Evolutionary conservation across 306 rosid genomes (phyloP).

Genomic region (Purshia tridentata): DNA sequence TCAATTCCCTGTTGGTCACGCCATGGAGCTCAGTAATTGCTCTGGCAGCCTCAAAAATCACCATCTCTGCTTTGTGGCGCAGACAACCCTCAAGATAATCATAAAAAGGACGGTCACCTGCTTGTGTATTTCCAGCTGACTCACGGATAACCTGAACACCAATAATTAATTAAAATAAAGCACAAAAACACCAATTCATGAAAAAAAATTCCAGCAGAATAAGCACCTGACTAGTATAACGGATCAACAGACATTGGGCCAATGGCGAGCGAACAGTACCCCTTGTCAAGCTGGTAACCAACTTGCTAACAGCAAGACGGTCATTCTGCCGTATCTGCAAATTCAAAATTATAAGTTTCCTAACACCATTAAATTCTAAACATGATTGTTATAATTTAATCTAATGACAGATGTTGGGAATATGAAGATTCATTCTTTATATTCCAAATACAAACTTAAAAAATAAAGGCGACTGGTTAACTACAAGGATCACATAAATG

Average conservation of each 20-base stretch:
- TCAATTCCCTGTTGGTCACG: slow-evolving; percentile 84
- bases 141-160: slow-evolving; percentile 79
- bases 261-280: slow-evolving; percentile 97
- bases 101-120: slow-evolving; percentile 93
- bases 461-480: background rate
- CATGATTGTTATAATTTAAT: background rate
- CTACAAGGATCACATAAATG: background rate
- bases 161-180: slow-evolving; percentile 22
- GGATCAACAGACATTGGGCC: slow-evolving; percentile 94
- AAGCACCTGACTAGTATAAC: slow-evolving; percentile 92
- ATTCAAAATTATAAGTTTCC: slow-evolving; percentile 18
- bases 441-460: background rate
- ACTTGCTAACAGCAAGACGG: slow-evolving; percentile 93
- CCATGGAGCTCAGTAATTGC: slow-evolving; percentile 94
- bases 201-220: slow-evolving; percentile 10
- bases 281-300: slow-evolving; percentile 96
- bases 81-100: slow-evolving; percentile 98
- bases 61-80: slow-evolving; percentile 98
- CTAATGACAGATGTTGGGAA: background rate
- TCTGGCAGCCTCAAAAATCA: slow-evolving; percentile 96
- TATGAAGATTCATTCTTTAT: background rate
- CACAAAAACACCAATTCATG: slow-evolving; percentile 17
- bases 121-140: slow-evolving; percentile 62
- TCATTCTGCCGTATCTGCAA: slow-evolving; percentile 97
- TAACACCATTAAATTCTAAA: slow-evolving; percentile 22